A percentile compares a stretch with the other conserved stretches of the same genome.
Conservation (phyloP, 495 filamentous ascomycete genomes). For the Glonium stellatum region DNA sequence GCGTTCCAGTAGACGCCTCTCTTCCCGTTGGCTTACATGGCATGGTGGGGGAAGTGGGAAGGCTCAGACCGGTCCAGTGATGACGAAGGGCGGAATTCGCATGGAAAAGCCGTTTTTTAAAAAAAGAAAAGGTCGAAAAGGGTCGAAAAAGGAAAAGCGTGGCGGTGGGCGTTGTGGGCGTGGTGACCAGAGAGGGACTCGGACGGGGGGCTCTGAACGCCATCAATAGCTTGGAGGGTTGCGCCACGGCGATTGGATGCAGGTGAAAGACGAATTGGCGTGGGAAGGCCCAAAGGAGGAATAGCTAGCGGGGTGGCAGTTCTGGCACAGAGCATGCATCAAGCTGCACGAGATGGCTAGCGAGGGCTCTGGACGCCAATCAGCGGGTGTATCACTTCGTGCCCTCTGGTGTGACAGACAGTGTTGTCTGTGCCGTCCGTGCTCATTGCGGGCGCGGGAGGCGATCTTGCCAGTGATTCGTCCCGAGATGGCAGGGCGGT, state of each 20-base stretch:
- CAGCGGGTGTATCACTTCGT: background rate
- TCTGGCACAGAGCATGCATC: slow-evolving; percentile 18
- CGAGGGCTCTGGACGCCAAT: background rate
- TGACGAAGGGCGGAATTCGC: background rate
- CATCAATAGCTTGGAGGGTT: background rate
- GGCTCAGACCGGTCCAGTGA: too few relatives aligned
- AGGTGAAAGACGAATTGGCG: background rate
- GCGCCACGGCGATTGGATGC: too few relatives aligned
- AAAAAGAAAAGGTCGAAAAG: too few relatives aligned
- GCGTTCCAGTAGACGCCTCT: too few relatives aligned
- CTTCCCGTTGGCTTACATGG: too few relatives aligned
- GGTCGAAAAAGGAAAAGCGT: too few relatives aligned
- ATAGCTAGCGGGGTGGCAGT: slow-evolving; percentile 1
- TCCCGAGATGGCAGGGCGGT: slow-evolving; percentile 2
- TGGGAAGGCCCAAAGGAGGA: background rate
- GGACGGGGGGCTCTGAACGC: background rate
- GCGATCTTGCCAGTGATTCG: background rate
- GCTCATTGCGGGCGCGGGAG: background rate
- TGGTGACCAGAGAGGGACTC: too few relatives aligned
- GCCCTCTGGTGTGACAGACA: slow-evolving; percentile 2
- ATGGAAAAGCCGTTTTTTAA: background rate
- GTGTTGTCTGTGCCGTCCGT: background rate
- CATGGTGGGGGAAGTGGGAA: too few relatives aligned
- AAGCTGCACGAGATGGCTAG: background rate
- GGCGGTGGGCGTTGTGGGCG: too few relatives aligned